A percentile compares a stretch with the other conserved stretches of the same genome.
phyloP scores from a whole-genome alignment of 805 yeast genomes.

The Komagataella kurtzmanii region DNA sequence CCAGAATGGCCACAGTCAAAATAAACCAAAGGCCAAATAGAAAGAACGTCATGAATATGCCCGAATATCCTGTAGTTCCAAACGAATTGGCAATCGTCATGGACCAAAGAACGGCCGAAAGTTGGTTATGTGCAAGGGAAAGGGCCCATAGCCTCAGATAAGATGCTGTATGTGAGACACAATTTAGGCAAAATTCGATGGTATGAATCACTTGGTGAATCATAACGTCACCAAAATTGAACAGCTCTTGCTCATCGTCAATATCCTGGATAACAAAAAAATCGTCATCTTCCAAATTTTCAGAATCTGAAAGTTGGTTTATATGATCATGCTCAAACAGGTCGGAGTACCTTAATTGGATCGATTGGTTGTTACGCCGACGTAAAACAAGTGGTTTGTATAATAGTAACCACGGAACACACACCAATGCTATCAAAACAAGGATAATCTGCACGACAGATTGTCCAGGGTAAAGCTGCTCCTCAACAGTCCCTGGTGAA shows the following conservation, averaged over 20 bases:
- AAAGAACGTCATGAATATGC: conserved; percentile 43
- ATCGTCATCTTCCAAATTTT: conserved; percentile 17
- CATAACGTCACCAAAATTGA: conserved; percentile 52
- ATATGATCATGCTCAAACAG: conserved; percentile 21
- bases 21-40: conserved; percentile 68
- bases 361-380: conserved; percentile 34
- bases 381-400: conserved; percentile 46
- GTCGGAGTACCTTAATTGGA: conserved; percentile 36
- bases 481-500: conserved; percentile 58
- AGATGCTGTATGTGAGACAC: conserved; percentile 73
- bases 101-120: conserved; percentile 61
- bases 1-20: conserved; percentile 54
- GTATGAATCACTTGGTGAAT: conserved; percentile 75
- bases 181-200: conserved; percentile 66
- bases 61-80: conserved; percentile 36
- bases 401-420: conserved; percentile 65
- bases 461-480: conserved; percentile 54
- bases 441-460: conserved; percentile 44
- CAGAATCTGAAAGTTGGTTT: conserved; percentile 3
- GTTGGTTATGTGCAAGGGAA: conserved; percentile 69
- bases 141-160: conserved; percentile 70
- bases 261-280: conserved; percentile 28
- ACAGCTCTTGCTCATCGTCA: conserved; percentile 31
- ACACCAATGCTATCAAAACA: conserved; percentile 43
- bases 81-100: conserved; percentile 62